Percentiles rank a stretch among this genome's conserved stretches.
These are phyloP conservation scores for Aureobasidium namibiae DNA, from an alignment of 2,329 filamentous ascomycete species.

Conservation along the genomic window DNA sequence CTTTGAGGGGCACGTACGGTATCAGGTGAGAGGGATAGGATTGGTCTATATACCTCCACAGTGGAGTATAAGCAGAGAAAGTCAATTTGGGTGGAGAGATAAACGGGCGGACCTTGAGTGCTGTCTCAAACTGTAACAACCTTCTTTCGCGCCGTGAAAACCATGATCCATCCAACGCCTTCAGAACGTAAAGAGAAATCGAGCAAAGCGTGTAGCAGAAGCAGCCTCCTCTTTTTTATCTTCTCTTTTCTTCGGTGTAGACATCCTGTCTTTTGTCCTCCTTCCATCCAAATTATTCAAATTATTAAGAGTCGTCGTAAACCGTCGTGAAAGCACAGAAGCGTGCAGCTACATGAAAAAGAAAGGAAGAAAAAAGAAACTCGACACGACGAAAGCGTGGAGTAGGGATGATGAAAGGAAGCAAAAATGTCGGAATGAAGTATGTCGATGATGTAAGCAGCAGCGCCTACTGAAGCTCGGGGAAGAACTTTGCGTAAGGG, in stretches of 20 bases:
- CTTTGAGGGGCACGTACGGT: background rate
- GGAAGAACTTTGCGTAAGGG: conserved; percentile 9
- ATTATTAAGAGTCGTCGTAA: background rate
- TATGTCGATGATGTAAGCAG: background rate
- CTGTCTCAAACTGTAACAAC: background rate
- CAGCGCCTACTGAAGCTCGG: conserved; percentile 2
- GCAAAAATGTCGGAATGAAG: background rate
- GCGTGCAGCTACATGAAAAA: conserved; percentile 2
- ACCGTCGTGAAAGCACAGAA: background rate
- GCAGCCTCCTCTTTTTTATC: conserved; percentile 2
- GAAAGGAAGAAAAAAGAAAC: background rate
- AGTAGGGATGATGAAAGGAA: background rate
- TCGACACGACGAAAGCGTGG: conserved; percentile 10
- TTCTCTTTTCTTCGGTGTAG: conserved; percentile 1
- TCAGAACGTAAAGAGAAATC: background rate
- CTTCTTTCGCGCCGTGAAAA: background rate
- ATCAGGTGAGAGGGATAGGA: conserved; percentile 6
- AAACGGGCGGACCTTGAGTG: conserved; percentile 5
- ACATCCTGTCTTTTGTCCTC: background rate
- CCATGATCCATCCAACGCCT: conserved; percentile 4
- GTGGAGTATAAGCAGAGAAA: background rate
- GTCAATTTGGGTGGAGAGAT: conserved; percentile 7
- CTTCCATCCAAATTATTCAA: conserved; percentile 10
- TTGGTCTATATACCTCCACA: conserved; percentile 12
- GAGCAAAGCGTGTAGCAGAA: conserved; percentile 2